phyloP scores from a whole-genome alignment of 176 grass and related monocot species.

The Eragrostis nindensis region DNA sequence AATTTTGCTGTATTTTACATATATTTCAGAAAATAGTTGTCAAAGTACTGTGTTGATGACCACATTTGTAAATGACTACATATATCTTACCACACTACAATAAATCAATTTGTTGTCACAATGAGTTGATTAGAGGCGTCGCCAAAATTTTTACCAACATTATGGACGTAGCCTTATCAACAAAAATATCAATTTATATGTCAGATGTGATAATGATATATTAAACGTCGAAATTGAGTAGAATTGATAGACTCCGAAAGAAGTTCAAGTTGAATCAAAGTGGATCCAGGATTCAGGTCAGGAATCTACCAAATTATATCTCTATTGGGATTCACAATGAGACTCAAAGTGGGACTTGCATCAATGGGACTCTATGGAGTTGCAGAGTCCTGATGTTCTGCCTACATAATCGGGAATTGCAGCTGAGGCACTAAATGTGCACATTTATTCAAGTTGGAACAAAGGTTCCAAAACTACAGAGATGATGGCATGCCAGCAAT shows the following conservation, averaged over 20 bases:
- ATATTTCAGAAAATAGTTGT: neutral
- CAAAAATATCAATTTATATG: neutral
- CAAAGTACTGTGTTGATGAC: neutral
- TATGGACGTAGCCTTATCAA: neutral
- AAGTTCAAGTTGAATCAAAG: neutral
- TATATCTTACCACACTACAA: neutral
- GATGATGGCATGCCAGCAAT: neutral
- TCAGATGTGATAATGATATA: neutral
- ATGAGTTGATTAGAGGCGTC: neutral
- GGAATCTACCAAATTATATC: neutral
- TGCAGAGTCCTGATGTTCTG: neutral
- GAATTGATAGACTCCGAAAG: too few species aligned
- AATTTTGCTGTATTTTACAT: neutral
- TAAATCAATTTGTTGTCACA: neutral
- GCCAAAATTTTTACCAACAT: neutral
- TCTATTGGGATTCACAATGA: neutral
- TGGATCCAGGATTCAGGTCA: neutral
- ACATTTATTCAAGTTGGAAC: neutral
- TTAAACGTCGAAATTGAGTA: neutral
- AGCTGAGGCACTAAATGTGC: conserved; percentile 16
- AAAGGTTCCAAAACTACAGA: neutral
- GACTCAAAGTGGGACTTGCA: neutral
- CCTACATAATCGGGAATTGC: neutral
- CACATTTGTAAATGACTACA: neutral
- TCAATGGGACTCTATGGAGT: neutral